These are phyloP conservation scores for Colletotrichum ledebouriae DNA, from an alignment of 2,329 filamentous ascomycete species.

Conservation along the genomic window DNA sequence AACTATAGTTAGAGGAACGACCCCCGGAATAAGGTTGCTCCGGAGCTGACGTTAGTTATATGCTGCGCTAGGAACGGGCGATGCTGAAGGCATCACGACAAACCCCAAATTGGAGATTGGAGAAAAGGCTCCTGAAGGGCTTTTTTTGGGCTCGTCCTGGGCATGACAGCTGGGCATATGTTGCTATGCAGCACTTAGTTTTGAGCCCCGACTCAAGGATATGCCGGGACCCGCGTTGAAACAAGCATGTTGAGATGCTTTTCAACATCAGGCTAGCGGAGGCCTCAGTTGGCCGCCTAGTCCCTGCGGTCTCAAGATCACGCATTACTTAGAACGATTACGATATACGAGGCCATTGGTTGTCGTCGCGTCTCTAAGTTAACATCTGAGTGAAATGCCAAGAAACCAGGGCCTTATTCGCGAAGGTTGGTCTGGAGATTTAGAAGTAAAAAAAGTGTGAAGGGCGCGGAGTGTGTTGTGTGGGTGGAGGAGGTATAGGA, in stretches of 20 bases:
- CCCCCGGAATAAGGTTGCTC: too few species aligned
- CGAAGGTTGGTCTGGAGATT: slow-evolving; percentile 9
- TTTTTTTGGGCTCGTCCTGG: too few species aligned
- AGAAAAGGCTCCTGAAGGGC: background rate
- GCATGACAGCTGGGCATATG: slow-evolving; percentile 5
- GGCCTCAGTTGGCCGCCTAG: slow-evolving; percentile 4
- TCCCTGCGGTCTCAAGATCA: background rate
- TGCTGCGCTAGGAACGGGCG: too few species aligned
- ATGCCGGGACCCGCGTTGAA: background rate
- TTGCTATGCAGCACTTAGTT: background rate
- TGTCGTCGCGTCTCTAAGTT: slow-evolving; percentile 3
- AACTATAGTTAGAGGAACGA: too few species aligned
- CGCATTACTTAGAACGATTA: background rate
- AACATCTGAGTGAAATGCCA: background rate
- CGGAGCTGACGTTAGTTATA: too few species aligned
- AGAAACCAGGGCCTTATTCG: background rate
- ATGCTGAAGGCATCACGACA: too few species aligned
- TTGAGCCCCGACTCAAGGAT: slow-evolving; percentile 2
- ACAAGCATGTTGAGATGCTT: slow-evolving; percentile 3
- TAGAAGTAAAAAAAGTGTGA: too few species aligned
- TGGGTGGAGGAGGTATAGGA: slow-evolving; percentile 11
- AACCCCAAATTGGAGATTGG: background rate
- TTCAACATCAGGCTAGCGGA: background rate
- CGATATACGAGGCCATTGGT: background rate
- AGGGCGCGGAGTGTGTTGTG: background rate